Conservation (phyloP, 495 filamentous ascomycete genomes). For the Talaromyces liani region DNA sequence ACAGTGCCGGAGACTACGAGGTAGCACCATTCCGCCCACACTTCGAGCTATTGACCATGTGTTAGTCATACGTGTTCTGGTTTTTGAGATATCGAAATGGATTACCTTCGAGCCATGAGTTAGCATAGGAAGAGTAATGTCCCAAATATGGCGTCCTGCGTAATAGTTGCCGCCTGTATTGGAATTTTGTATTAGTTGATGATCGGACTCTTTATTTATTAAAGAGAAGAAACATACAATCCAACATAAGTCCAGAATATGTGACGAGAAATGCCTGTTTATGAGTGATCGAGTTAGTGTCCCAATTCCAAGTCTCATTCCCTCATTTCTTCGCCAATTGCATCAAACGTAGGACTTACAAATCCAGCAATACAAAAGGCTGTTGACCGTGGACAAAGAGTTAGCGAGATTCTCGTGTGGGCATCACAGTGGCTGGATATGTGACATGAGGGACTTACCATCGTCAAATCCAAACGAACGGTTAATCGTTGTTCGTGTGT, state of each 20-base stretch:
- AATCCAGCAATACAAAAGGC: slow-evolving; percentile 2
- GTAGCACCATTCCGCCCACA: slow-evolving; percentile 3
- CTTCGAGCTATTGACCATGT: background rate
- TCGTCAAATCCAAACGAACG: slow-evolving; percentile 1
- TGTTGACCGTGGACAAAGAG: background rate
- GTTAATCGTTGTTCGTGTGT: background rate
- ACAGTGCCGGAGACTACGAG: background rate
- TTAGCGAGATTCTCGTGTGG: background rate
- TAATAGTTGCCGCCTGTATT: background rate
- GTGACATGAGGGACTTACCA: background rate
- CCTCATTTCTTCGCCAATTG: background rate
- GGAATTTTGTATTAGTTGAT: background rate
- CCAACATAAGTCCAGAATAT: background rate
- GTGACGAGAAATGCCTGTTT: background rate
- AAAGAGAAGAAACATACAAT: background rate
- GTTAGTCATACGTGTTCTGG: background rate
- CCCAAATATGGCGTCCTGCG: slow-evolving; percentile 2
- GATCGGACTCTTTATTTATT: background rate
- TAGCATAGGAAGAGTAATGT: background rate
- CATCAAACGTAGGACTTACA: background rate
- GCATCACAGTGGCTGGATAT: background rate
- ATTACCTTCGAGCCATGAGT: background rate
- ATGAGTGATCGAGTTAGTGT: background rate
- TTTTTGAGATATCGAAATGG: background rate
- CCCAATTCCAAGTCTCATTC: background rate